phyloP scores from a whole-genome alignment of 768 basidiomycete genomes.

The Lentinula aciculospora region DNA sequence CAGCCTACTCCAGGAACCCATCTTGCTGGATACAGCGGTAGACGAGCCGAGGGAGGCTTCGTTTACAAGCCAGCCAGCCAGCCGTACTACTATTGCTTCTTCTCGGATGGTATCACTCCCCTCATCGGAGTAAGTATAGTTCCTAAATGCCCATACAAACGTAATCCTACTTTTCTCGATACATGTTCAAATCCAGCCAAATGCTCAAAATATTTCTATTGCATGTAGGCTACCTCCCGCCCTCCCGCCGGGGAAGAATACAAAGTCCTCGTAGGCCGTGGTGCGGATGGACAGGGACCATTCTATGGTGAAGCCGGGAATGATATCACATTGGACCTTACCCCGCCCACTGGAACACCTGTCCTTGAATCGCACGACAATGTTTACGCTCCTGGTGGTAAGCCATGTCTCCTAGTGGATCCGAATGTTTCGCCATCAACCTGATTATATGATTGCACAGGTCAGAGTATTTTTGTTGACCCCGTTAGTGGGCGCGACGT shows the following conservation, averaged over 20 bases:
- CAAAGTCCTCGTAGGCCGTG: constrained; percentile 6
- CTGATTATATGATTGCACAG: neutral
- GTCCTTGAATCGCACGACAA: constrained; percentile 22
- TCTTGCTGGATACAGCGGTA: constrained; percentile 9
- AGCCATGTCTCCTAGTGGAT: too few species aligned
- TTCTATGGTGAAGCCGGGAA: neutral
- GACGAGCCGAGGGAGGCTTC: constrained; percentile 9
- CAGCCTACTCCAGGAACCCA: constrained; percentile 11
- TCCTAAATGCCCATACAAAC: too few species aligned
- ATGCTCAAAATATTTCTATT: neutral
- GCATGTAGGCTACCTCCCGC: neutral
- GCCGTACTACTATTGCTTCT: constrained; percentile 11
- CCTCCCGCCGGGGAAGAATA: constrained; percentile 1
- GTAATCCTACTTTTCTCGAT: neutral
- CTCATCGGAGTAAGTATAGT: constrained; percentile 12
- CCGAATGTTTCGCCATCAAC: neutral
- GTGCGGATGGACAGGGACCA: neutral
- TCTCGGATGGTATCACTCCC: constrained; percentile 13
- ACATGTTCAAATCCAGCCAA: neutral
- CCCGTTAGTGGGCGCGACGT: constrained; percentile 10
- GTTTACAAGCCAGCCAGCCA: constrained; percentile 10
- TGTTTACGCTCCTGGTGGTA: constrained; percentile 22
- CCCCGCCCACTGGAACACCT: constrained; percentile 13
- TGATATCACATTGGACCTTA: constrained; percentile 4
- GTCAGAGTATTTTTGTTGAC: constrained; percentile 12